Evolutionary conservation across 1,284 basidiomycete species (phyloP).

Genomic region (Fistulinella cinereoalba): DNA sequence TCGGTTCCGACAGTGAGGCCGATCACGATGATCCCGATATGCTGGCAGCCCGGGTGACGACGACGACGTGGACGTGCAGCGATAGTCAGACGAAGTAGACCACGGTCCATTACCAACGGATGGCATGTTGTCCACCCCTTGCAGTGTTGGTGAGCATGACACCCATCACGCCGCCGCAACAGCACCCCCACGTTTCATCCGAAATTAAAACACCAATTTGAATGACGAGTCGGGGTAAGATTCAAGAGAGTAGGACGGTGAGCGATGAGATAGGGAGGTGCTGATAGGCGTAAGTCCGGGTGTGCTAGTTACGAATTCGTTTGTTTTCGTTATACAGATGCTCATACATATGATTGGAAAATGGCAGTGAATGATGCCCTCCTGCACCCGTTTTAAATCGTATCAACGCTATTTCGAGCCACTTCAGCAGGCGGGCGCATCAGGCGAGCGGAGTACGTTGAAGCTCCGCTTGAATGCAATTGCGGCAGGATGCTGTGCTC

Average conservation of each 20-base stretch:
- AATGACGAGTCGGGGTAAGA: constrained; percentile 31
- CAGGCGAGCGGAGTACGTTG: too few relatives aligned
- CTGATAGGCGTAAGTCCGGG: too few relatives aligned
- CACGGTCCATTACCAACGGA: constrained; percentile 34
- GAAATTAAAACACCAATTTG: constrained; percentile 30
- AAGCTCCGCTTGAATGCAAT: too few relatives aligned
- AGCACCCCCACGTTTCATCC: constrained; percentile 28
- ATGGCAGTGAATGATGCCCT: too few relatives aligned
- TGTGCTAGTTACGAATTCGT: too few relatives aligned
- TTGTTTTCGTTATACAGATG: too few relatives aligned
- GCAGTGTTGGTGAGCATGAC: constrained; percentile 29
- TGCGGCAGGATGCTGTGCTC: too few relatives aligned
- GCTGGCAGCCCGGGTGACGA: constrained; percentile 31
- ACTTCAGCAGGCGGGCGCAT: too few relatives aligned
- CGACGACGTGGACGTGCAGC: constrained; percentile 25
- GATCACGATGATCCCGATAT: constrained; percentile 30
- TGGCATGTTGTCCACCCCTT: constrained; percentile 28
- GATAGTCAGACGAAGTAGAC: constrained; percentile 30
- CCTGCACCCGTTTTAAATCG: too few relatives aligned
- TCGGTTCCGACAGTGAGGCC: constrained; percentile 41
- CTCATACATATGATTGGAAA: too few relatives aligned
- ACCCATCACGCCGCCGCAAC: constrained; percentile 31
- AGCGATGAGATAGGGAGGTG: too few relatives aligned
- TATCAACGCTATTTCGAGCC: too few relatives aligned
- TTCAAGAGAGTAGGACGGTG: constrained; percentile 14